Conservation (phyloP, 192 early-diverging fungal species). For the Allomyces arbusculus region DNA sequence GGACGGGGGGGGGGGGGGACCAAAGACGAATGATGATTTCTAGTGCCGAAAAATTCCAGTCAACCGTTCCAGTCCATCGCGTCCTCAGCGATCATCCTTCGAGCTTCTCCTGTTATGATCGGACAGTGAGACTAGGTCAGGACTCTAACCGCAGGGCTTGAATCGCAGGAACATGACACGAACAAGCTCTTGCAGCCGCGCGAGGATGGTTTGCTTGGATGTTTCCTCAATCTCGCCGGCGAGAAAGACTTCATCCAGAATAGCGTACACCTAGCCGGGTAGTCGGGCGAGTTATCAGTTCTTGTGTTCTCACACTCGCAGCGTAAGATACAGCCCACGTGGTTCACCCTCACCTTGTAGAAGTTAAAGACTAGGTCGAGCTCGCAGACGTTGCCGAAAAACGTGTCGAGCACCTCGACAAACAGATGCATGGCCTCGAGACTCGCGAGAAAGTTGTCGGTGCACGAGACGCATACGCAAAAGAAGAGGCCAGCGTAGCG, state of each 20-base stretch:
- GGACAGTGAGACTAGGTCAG: too few relatives aligned
- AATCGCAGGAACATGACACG: not conserved
- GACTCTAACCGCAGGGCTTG: too few relatives aligned
- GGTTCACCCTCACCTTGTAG: constrained; percentile 39
- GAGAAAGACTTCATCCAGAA: constrained; percentile 93
- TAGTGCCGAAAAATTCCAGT: not conserved
- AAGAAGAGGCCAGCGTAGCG: constrained; percentile 97
- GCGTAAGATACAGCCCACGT: not conserved
- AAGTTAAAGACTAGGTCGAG: constrained; percentile 97
- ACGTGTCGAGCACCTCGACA: constrained; percentile 94
- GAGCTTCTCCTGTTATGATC: not conserved
- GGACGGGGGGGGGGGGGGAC: too few relatives aligned
- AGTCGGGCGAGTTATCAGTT: not conserved
- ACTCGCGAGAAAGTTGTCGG: constrained; percentile 91
- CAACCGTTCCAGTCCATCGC: not conserved
- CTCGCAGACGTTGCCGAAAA: constrained; percentile 97
- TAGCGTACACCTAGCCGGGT: constrained; percentile 57
- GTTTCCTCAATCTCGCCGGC: constrained; percentile 98
- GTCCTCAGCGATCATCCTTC: not conserved
- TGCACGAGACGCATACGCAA: constrained; percentile 95
- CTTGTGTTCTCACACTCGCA: too few relatives aligned
- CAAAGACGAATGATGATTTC: too few relatives aligned
- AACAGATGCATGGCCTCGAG: constrained; percentile 97
- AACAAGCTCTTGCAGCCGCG: constrained; percentile 49
- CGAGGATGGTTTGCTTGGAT: constrained; percentile 53